Base-by-base conservation (phyloP, 495 filamentous ascomycete species). In the Penicillium steckii region DNA sequence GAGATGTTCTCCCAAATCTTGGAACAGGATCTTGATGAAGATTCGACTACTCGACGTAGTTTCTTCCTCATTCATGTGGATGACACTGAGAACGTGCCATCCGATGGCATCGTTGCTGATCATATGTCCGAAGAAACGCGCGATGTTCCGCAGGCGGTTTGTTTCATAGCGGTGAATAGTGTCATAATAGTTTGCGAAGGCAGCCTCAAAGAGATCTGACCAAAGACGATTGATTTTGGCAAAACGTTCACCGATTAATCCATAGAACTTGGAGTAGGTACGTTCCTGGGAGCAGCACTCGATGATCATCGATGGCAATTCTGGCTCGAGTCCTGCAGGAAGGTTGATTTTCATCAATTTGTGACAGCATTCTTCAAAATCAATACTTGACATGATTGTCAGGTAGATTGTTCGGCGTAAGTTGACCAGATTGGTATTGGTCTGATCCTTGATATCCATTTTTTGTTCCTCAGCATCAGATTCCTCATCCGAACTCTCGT, bases 121-220 rank as follows among this genome's bases (percentile, higher is more conserved):
- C 61, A 97, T 78, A 60, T 99, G 91, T 13, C 91, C 91, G 55
- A 96, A 97, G 73, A 99, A 95, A 22, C 90, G 80, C 9, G 91
- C 92, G 59, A 97, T 91, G 66, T 97, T 99, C 45, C 94, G 85
- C 15, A 99, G 78, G 42, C 87, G 83, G 65, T 96, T 97, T 9
- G 91, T 96, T 65, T 97, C 94, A 61, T 94, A 93, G 17, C 95
- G 86, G 69, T 99, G 94, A 55, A 97, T 97, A 0, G 92, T 97
- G 46, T 95, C 90, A 73, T 97, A 97, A 67, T 97, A 96, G 53
- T 92, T 91, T 50, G 83, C 80, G 59, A 99, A 99, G 9, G 85
- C 80, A 53, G 86, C 78, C 64, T 97, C 90, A 55, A 96, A 96
- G 3, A 96, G 79, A 44, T 95, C 91, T 10, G 80, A 88, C 94